Percentiles rank a stretch among this genome's conserved stretches.
These are phyloP conservation scores for Fusarium avenaceum DNA, from an alignment of 2,329 filamentous ascomycete species.

Conservation along the genomic window DNA sequence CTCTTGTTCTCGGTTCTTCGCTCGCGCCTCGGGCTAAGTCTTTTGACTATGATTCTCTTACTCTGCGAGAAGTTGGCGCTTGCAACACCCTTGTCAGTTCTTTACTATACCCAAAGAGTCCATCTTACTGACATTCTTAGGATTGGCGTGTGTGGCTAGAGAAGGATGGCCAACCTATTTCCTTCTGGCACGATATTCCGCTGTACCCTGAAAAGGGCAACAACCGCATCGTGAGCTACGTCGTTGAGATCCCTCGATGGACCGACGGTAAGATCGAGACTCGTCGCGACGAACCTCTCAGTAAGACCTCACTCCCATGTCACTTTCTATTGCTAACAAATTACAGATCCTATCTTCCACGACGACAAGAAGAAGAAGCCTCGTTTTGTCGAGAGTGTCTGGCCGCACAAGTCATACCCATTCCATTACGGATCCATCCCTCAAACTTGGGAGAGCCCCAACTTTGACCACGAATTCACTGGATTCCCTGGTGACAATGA, in stretches of 20 bases:
- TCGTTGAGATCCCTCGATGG: conserved; percentile 60
- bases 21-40: conserved; percentile 20
- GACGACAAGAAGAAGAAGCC: conserved; percentile 55
- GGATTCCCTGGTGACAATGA: conserved; percentile 58
- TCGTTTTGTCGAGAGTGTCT: conserved; percentile 58
- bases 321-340: not conserved
- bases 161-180: conserved; percentile 56
- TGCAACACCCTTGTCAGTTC: conserved; percentile 55
- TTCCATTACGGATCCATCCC: conserved; percentile 61
- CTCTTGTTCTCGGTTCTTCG: conserved; percentile 30
- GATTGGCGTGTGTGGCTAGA: conserved; percentile 60
- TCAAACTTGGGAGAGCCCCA: conserved; percentile 61
- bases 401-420: conserved; percentile 60
- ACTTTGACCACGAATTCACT: conserved; percentile 57
- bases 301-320: conserved; percentile 35
- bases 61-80: conserved; percentile 54
- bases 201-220: conserved; percentile 54
- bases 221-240: conserved; percentile 55
- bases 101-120: accelerated
- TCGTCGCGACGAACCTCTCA: conserved; percentile 56
- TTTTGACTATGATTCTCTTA: conserved; percentile 51
- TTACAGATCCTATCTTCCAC: conserved; percentile 57
- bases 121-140: conserved; percentile 34
- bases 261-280: conserved; percentile 58
- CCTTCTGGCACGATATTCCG: conserved; percentile 60